A percentile compares a stretch with the other conserved stretches of the same genome.
These are phyloP conservation scores for Sporisorium exsertum DNA, from an alignment of 1,284 basidiomycete species.

Conservation along the genomic window DNA sequence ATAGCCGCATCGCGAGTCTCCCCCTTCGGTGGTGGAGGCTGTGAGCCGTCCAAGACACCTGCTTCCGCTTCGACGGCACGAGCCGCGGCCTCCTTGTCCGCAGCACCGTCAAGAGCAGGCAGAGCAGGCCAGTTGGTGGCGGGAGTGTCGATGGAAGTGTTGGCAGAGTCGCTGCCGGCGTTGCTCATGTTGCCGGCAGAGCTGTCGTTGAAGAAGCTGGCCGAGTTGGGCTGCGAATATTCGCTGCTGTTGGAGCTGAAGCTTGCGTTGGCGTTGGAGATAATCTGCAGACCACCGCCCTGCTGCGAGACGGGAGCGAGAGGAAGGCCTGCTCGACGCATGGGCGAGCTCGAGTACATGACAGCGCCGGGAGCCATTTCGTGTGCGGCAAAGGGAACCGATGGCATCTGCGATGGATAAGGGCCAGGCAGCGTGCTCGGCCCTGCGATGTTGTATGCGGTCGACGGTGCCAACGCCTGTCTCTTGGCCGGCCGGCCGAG, in stretches of 20 bases:
- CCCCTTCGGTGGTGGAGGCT: conserved; percentile 31
- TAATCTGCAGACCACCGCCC: conserved; percentile 9
- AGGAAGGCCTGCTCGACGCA: conserved; percentile 30
- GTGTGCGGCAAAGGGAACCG: conserved; percentile 19
- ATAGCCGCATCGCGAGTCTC: conserved; percentile 50
- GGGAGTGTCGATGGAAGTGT: conserved; percentile 45
- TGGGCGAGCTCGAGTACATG: conserved; percentile 36
- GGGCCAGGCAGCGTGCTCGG: conserved; percentile 23
- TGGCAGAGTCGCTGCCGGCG: conserved; percentile 41
- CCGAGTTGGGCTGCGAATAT: conserved; percentile 44
- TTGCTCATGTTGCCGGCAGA: conserved; percentile 42
- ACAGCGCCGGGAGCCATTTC: conserved; percentile 6
- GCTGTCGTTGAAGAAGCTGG: conserved; percentile 50
- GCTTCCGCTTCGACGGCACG: conserved; percentile 10
- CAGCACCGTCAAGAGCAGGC: conserved; percentile 22
- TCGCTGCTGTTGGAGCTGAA: conserved; percentile 48
- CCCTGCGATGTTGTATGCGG: conserved; percentile 32
- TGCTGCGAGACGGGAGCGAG: conserved; percentile 24
- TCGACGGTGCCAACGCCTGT: conserved; percentile 28
- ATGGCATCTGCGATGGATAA: conserved; percentile 14
- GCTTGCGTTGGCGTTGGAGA: conserved; percentile 36
- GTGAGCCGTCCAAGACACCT: neutral
- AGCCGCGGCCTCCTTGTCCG: conserved; percentile 14
- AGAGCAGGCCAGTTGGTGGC: conserved; percentile 36
- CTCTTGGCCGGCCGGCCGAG: conserved; percentile 19